Percentiles rank a stretch among this genome's conserved stretches.
phyloP scores from a whole-genome alignment of 768 basidiomycete species.

The Xerocomus potaroensis region DNA sequence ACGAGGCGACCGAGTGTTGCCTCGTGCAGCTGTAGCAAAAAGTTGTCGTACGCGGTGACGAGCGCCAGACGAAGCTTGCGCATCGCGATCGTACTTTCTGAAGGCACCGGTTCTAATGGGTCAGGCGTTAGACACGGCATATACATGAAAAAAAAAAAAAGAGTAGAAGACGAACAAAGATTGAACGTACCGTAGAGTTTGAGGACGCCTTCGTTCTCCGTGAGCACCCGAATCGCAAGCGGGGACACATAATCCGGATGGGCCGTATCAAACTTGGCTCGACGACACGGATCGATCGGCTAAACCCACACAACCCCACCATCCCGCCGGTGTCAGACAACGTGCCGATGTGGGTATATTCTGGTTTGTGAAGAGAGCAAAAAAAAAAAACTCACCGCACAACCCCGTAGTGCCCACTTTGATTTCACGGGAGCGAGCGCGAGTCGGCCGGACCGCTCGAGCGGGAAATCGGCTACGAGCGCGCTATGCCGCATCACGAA shows the following conservation, averaged over 20 bases:
- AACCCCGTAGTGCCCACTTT: conserved; percentile 25
- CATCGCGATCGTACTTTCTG: conserved; percentile 17
- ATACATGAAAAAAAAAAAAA: neutral
- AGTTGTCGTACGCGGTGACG: conserved; percentile 20
- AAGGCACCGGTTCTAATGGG: conserved; percentile 28
- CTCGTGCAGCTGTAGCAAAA: conserved; percentile 10
- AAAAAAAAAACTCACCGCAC: conserved; percentile 20
- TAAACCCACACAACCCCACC: too few relatives aligned
- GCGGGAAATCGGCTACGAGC: conserved; percentile 24
- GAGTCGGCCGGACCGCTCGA: conserved; percentile 22
- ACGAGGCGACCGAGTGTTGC: conserved; percentile 25
- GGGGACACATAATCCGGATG: conserved; percentile 27
- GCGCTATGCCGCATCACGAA: conserved; percentile 25
- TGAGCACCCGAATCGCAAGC: conserved; percentile 24
- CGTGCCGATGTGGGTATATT: too few relatives aligned
- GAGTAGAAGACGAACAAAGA: neutral
- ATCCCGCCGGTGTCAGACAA: neutral
- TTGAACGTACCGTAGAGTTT: conserved; percentile 24
- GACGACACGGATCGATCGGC: conserved; percentile 23
- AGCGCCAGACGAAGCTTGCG: conserved; percentile 22
- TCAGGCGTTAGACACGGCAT: too few relatives aligned
- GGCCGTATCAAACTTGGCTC: conserved; percentile 15
- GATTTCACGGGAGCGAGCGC: conserved; percentile 11
- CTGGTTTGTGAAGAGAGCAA: too few relatives aligned
- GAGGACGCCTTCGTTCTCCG: conserved; percentile 22